A percentile compares a stretch with the other conserved stretches of the same genome.
These are phyloP conservation scores for Diaporthe sp. DNA, from an alignment of 2,329 filamentous ascomycete genomes.

Conservation along the genomic window DNA sequence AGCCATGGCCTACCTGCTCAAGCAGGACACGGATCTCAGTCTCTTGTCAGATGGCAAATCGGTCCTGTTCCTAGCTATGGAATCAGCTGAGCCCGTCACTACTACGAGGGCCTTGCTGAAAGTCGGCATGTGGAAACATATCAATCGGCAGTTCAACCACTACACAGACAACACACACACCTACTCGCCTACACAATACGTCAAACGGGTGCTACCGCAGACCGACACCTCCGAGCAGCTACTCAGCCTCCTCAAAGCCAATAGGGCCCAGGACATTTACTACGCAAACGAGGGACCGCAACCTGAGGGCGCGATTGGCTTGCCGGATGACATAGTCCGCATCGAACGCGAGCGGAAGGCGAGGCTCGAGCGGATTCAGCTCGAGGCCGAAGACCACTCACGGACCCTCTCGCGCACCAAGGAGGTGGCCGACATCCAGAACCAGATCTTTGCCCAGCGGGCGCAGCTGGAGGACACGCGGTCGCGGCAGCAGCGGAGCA, in stretches of 20 bases:
- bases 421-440: constrained; percentile 66
- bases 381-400: constrained; percentile 64
- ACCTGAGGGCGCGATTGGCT: constrained; percentile 65
- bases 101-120: constrained; percentile 72
- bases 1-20: constrained; percentile 69
- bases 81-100: constrained; percentile 66
- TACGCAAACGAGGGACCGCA: constrained; percentile 68
- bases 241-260: constrained; percentile 63
- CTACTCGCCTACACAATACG: constrained; percentile 77
- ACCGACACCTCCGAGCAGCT: constrained; percentile 57
- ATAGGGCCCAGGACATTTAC: constrained; percentile 67
- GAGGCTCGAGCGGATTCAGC: constrained; percentile 59
- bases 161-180: constrained; percentile 67
- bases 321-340: constrained; percentile 64
- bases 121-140: constrained; percentile 74
- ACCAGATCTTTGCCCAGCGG: constrained; percentile 63
- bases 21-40: constrained; percentile 69
- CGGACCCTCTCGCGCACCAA: constrained; percentile 63
- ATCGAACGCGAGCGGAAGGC: constrained; percentile 66
- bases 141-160: constrained; percentile 72
- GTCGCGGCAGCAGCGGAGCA: constrained; percentile 59
- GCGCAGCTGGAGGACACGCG: constrained; percentile 67
- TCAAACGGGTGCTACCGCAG: constrained; percentile 60
- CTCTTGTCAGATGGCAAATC: constrained; percentile 71
- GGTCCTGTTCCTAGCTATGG: constrained; percentile 71